Conservation (phyloP, 495 filamentous ascomycete genomes). For the Parathielavia hyrcaniae region DNA sequence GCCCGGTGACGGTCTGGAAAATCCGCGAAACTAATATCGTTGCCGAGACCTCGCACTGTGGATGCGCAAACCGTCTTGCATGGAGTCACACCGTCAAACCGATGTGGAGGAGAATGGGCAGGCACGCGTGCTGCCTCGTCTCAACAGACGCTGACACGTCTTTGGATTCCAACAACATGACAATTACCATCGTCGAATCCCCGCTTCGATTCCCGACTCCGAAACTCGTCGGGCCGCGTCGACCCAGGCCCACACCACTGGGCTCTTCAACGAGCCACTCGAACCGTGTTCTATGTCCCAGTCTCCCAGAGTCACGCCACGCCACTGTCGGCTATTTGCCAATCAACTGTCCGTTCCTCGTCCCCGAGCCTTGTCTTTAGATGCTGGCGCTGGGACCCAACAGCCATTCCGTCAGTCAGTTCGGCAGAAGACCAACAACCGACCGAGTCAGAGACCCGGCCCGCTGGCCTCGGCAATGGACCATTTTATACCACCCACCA, state of each 20-base stretch:
- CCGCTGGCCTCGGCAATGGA: too few species aligned
- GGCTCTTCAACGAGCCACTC: neutral
- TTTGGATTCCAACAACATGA: neutral
- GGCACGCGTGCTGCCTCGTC: neutral
- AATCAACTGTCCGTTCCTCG: neutral
- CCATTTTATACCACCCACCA: too few species aligned
- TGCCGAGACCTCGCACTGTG: conserved; percentile 10
- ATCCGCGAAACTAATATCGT: neutral
- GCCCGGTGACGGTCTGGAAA: neutral
- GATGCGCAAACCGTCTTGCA: conserved; percentile 2
- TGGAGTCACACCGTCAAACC: neutral
- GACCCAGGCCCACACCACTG: neutral
- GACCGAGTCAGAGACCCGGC: too few species aligned
- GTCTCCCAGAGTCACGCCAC: neutral
- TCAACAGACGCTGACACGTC: too few species aligned
- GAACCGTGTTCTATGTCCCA: neutral
- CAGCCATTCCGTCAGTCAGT: too few species aligned
- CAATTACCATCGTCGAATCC: neutral
- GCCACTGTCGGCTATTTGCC: neutral
- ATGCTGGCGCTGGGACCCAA: too few species aligned
- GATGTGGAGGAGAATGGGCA: neutral
- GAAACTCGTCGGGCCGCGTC: neutral
- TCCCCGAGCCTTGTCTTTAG: neutral
- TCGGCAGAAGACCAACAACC: too few species aligned
- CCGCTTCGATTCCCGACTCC: neutral